phyloP scores from a whole-genome alignment of 139 green algal species.

The Tetradesmus obliquus region DNA sequence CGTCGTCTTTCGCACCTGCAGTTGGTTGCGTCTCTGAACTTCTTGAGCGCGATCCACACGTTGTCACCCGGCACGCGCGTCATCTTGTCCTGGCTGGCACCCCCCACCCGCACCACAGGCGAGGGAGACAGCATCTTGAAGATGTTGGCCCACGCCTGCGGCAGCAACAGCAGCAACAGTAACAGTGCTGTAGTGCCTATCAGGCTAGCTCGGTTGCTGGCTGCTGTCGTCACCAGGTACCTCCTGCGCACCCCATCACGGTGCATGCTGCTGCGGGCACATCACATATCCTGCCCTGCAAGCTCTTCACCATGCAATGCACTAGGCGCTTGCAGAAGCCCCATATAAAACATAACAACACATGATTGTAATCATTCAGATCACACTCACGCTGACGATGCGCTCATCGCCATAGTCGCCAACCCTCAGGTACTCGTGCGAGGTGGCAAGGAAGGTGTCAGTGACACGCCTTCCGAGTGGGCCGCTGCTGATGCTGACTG shows the following conservation, averaged over 20 bases:
- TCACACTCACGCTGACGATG: not conserved
- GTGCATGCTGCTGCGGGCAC: not conserved
- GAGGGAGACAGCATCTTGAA: too few relatives aligned
- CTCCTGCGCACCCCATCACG: not conserved
- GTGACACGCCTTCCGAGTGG: too few relatives aligned
- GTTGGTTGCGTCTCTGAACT: too few relatives aligned
- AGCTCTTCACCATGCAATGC: not conserved
- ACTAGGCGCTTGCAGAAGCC: not conserved
- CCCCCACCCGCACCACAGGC: too few relatives aligned
- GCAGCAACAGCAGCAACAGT: not conserved
- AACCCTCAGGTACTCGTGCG: too few relatives aligned
- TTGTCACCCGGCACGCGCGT: too few relatives aligned
- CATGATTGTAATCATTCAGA: not conserved
- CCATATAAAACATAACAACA: not conserved
- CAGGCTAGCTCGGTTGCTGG: not conserved
- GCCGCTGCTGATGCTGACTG: too few relatives aligned
- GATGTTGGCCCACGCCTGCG: not conserved
- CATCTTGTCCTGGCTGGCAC: too few relatives aligned
- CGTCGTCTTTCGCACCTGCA: too few relatives aligned
- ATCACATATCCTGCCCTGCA: not conserved
- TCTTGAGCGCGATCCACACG: too few relatives aligned
- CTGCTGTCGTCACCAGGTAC: not conserved
- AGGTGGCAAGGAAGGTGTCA: too few relatives aligned
- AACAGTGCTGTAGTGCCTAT: not conserved
- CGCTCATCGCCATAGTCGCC: too few relatives aligned